These are phyloP conservation scores for Penicillium aurantiogriseum DNA, from an alignment of 2,329 filamentous ascomycete species.

Conservation along the genomic window DNA sequence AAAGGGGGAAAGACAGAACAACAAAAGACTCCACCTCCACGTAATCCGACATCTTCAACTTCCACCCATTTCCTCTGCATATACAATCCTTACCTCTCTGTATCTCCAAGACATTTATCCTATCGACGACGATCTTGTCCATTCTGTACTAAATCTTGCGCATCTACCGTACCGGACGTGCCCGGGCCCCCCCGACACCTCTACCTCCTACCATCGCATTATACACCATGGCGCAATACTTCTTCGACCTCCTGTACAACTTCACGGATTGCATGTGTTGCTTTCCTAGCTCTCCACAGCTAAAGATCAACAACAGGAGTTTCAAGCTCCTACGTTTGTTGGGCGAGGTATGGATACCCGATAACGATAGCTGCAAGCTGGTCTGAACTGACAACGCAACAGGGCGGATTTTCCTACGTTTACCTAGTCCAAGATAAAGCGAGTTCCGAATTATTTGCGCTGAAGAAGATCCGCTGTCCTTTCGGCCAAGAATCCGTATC, in stretches of 20 bases:
- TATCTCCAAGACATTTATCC: slow-evolving; percentile 3
- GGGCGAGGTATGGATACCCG: slow-evolving; percentile 67
- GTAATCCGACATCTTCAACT: slow-evolving; percentile 13
- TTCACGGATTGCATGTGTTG: slow-evolving; percentile 94
- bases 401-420: slow-evolving; percentile 98
- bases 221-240: slow-evolving; percentile 69
- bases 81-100: slow-evolving; percentile 3
- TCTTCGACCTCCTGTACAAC: slow-evolving; percentile 86
- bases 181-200: not conserved
- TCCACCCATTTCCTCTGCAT: slow-evolving; percentile 7
- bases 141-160: not conserved
- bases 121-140: not conserved
- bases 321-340: slow-evolving; percentile 95
- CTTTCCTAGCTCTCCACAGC: slow-evolving; percentile 88
- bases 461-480: slow-evolving; percentile 98
- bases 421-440: slow-evolving; percentile 94
- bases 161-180: not conserved
- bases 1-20: slow-evolving; percentile 14
- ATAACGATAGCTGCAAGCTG: slow-evolving; percentile 1
- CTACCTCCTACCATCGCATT: not conserved
- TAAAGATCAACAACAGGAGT: slow-evolving; percentile 91
- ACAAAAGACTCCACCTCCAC: slow-evolving; percentile 24
- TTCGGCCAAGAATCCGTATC: slow-evolving; percentile 96
- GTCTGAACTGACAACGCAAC: slow-evolving; percentile 9
- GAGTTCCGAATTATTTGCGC: slow-evolving; percentile 79